phyloP scores from a whole-genome alignment of 1,284 basidiomycete genomes.

The Cryptococcus sp. region DNA sequence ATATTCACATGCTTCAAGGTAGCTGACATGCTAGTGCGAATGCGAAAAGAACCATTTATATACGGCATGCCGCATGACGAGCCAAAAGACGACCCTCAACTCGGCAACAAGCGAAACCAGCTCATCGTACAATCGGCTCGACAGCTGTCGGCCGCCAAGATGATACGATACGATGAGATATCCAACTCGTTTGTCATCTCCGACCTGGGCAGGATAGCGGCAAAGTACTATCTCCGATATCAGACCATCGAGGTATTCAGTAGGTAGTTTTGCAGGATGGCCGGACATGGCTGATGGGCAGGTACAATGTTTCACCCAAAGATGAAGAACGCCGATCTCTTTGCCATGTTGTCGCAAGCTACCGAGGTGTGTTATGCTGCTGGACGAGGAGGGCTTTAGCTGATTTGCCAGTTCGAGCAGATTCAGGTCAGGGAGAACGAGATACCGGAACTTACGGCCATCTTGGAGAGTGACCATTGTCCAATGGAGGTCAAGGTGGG shows the following conservation, averaged over 20 bases:
- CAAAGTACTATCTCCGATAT: slow-evolving; percentile 90
- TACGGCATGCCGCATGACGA: slow-evolving; percentile 84
- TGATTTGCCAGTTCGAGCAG: slow-evolving; percentile 71
- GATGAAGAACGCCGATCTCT: slow-evolving; percentile 92
- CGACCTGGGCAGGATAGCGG: slow-evolving; percentile 88
- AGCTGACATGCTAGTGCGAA: slow-evolving; percentile 58
- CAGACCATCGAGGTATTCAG: slow-evolving; percentile 85
- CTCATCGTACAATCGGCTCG: slow-evolving; percentile 68
- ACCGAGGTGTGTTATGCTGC: slow-evolving; percentile 62
- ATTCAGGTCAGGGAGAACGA: slow-evolving; percentile 91
- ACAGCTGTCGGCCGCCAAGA: slow-evolving; percentile 66
- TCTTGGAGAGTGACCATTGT: slow-evolving; percentile 68
- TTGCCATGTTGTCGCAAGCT: slow-evolving; percentile 76
- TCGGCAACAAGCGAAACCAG: slow-evolving; percentile 67
- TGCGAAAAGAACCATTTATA: slow-evolving; percentile 85
- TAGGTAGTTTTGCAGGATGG: slow-evolving; percentile 18
- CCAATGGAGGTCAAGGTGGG: slow-evolving; percentile 52
- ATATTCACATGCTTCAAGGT: not conserved
- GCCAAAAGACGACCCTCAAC: slow-evolving; percentile 66
- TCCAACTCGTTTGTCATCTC: slow-evolving; percentile 66
- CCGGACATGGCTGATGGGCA: slow-evolving; percentile 10
- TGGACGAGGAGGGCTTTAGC: not conserved
- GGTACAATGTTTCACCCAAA: slow-evolving; percentile 67
- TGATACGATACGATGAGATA: slow-evolving; percentile 71
- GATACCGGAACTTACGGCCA: slow-evolving; percentile 68